phyloP scores from a whole-genome alignment of 73 alveolate species.

The Tetrahymena malaccensis region DNA sequence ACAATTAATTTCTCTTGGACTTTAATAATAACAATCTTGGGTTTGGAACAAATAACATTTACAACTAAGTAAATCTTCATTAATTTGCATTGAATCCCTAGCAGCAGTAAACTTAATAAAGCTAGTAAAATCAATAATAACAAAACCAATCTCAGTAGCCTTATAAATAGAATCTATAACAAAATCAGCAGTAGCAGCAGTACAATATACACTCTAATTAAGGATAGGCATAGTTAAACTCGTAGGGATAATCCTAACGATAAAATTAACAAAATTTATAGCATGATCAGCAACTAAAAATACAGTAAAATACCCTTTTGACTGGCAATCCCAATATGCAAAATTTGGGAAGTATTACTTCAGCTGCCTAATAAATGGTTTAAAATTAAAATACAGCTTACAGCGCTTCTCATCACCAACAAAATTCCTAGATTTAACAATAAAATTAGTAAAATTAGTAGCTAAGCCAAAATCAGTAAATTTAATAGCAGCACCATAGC shows the following conservation, averaged over 20 bases:
- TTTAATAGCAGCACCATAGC: neutral
- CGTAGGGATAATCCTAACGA: neutral
- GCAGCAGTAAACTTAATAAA: neutral
- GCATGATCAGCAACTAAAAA: neutral
- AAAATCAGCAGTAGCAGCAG: neutral
- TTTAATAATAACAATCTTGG: neutral
- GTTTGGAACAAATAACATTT: neutral
- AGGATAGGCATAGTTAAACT: neutral
- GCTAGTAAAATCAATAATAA: neutral
- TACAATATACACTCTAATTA: neutral
- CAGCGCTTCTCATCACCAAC: neutral
- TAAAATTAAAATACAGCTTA: neutral
- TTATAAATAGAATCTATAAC: neutral
- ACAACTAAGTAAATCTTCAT: neutral
- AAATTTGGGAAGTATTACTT: neutral
- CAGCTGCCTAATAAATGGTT: neutral
- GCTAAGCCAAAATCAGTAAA: neutral
- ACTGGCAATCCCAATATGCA: neutral
- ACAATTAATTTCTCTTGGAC: no score
- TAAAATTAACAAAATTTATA: neutral
- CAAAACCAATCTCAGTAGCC: neutral
- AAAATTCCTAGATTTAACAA: neutral
- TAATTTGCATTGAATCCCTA: neutral
- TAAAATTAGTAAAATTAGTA: neutral
- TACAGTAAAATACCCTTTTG: neutral